phyloP scores from a whole-genome alignment of 495 filamentous ascomycete species.

The Aspergillus panamensis region DNA sequence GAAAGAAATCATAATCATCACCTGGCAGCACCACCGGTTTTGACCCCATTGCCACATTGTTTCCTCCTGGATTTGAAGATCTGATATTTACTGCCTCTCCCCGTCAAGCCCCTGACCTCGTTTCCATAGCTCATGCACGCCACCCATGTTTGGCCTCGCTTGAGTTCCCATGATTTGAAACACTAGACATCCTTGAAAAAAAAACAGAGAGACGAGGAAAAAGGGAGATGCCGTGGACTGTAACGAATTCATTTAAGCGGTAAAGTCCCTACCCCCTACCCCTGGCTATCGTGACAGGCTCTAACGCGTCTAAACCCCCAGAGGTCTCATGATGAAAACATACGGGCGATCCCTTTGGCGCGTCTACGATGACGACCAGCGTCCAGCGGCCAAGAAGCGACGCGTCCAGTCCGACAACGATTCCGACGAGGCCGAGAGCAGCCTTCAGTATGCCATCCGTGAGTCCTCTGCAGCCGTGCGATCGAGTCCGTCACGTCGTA shows the following conservation, averaged over 20 bases:
- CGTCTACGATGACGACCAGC: slow-evolving; percentile 46
- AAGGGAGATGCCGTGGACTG: slow-evolving; percentile 53
- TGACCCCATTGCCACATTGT: not conserved
- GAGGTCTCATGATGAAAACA: slow-evolving; percentile 53
- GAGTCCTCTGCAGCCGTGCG: slow-evolving; percentile 46
- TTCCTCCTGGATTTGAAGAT: not conserved
- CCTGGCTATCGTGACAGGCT: slow-evolving; percentile 3
- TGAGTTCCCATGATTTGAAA: slow-evolving; percentile 19
- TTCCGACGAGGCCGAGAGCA: slow-evolving; percentile 46
- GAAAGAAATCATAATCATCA: slow-evolving; percentile 24
- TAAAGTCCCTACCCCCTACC: slow-evolving; percentile 21
- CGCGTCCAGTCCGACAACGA: slow-evolving; percentile 41
- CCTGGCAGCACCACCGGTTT: slow-evolving; percentile 12
- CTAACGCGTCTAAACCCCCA: slow-evolving; percentile 14
- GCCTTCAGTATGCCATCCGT: slow-evolving; percentile 47
- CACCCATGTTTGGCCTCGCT: slow-evolving; percentile 24
- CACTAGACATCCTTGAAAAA: slow-evolving; percentile 10
- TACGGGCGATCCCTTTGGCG: slow-evolving; percentile 50
- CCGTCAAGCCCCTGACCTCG: not conserved
- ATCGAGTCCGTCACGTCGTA: slow-evolving; percentile 50
- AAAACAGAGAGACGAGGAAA: slow-evolving; percentile 1
- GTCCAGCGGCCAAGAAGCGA: slow-evolving; percentile 44
- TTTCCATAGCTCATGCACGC: slow-evolving; percentile 10
- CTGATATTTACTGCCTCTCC: not conserved
- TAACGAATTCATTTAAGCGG: slow-evolving; percentile 58